These are phyloP conservation scores for Chenopodium formosanum DNA, from an alignment of 148 eudicot genomes.

Conservation along the genomic window DNA sequence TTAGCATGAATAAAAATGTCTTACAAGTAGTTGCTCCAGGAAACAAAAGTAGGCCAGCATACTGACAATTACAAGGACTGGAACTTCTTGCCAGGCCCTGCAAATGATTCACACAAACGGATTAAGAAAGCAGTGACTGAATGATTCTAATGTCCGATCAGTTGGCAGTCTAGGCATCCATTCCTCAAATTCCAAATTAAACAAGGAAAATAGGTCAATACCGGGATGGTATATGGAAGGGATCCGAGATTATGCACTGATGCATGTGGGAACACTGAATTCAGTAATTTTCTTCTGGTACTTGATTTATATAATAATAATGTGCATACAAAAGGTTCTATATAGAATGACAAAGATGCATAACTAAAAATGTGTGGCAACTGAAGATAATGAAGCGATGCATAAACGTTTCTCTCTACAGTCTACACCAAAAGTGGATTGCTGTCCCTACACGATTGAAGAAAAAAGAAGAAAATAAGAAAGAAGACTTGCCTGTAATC, in stretches of 20 bases:
- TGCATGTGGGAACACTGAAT: too few species aligned
- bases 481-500: slow-evolving; percentile 55
- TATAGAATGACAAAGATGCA: not conserved
- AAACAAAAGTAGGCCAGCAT: slow-evolving; percentile 54
- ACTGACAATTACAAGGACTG: slow-evolving; percentile 83
- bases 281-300: too few species aligned
- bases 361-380: not conserved
- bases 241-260: not conserved
- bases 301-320: too few species aligned
- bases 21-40: slow-evolving; percentile 61
- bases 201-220: not conserved
- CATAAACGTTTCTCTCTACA: not conserved
- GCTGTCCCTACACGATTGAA: not conserved
- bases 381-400: not conserved
- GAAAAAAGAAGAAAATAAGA: not conserved
- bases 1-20: slow-evolving; percentile 1
- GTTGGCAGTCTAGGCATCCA: not conserved
- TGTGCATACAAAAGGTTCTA: too few species aligned
- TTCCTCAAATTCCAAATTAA: not conserved
- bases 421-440: not conserved
- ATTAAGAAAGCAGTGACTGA: slow-evolving; percentile 12
- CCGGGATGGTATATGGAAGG: not conserved
- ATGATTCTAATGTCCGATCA: not conserved
- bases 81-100: slow-evolving; percentile 95
- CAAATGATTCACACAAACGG: slow-evolving; percentile 9